Base-by-base conservation (phyloP, 2,329 filamentous ascomycete species). In the Massarina eburnea region DNA sequence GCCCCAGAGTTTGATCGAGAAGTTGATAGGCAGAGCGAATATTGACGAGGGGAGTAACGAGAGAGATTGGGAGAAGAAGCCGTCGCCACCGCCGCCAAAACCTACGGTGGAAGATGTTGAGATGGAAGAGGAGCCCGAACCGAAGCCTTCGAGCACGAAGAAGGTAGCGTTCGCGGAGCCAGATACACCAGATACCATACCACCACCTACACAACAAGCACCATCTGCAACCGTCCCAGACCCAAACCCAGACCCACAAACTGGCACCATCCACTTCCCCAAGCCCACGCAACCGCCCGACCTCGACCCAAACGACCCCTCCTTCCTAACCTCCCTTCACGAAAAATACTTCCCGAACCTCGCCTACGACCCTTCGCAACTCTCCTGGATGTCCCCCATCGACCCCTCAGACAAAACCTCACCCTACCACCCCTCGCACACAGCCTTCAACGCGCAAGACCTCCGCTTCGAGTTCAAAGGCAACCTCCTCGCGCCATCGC, bases 311-410 rank as follows among this genome's bases (percentile, higher is more conserved):
- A 77, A 82, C 29, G 89, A 91, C 48, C 86, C 89, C 0, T 79
- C 89, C 62, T 97, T 97, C 73, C 84, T 97, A 46, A 73, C 82
- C 37, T 86, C 89, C 45, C 82, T 99, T 5, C 91, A 96, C 76
- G 74, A 84, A 18, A 96, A 96, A 70, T 99, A 96, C 79, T 99
- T 96, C 71, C 91, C 94, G 10, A 82, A 84, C 51, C 84, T 96
- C 1, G 84, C 91, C 2, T 83, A 91, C 43, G 89, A 96, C 69
- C 91, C 91, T 0, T 84, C 85, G 47, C 86, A 89, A 42, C 82
- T 96, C 3, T 88, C 89, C 17, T 99, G 92, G 92, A 94, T 97
- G 81, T 84, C 85, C 40, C 85, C 87, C 12, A 64, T 87, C 39
- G 67, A 70, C 6, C 83, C 84, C 4, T 70, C 81, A 37, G 80